phyloP scores from a whole-genome alignment of 768 basidiomycete genomes.

The Lenzites betulinus region DNA sequence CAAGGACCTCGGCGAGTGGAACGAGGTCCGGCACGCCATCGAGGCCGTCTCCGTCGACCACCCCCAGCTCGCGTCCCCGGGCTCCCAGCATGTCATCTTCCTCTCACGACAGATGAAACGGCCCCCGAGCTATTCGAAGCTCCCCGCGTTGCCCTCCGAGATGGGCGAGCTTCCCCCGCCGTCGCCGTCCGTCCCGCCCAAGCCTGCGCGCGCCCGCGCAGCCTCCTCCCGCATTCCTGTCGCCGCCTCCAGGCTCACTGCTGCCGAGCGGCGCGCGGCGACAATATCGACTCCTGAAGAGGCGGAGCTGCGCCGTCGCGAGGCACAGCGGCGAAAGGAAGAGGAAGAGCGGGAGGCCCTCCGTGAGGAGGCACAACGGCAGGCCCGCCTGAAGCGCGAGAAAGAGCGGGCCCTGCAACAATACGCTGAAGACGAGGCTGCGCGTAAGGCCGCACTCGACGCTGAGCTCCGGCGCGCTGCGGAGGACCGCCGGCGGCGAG shows the following conservation, averaged over 20 bases:
- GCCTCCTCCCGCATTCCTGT: constrained; percentile 24
- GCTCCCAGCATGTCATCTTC: constrained; percentile 6
- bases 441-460: constrained; percentile 29
- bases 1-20: constrained; percentile 22
- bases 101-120: constrained; percentile 8
- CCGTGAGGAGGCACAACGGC: constrained; percentile 30
- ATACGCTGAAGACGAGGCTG: constrained; percentile 29
- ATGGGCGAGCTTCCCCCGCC: constrained; percentile 4
- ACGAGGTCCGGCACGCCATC: constrained; percentile 24
- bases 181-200: constrained; percentile 9
- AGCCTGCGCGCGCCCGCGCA: constrained; percentile 7
- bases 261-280: constrained; percentile 16
- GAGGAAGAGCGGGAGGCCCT: constrained; percentile 21
- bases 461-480: constrained; percentile 30
- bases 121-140: constrained; percentile 3
- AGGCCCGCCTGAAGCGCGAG: constrained; percentile 28
- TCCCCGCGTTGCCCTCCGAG: constrained; percentile 4
- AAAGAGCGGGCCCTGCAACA: constrained; percentile 24
- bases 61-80: not conserved
- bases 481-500: constrained; percentile 26
- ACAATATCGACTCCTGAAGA: constrained; percentile 25
- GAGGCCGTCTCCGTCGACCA: constrained; percentile 4
- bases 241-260: constrained; percentile 1
- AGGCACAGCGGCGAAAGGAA: constrained; percentile 23
- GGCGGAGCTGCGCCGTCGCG: constrained; percentile 16